Base-by-base conservation (phyloP, 2,329 filamentous ascomycete species). In the Leptographium flavum region DNA sequence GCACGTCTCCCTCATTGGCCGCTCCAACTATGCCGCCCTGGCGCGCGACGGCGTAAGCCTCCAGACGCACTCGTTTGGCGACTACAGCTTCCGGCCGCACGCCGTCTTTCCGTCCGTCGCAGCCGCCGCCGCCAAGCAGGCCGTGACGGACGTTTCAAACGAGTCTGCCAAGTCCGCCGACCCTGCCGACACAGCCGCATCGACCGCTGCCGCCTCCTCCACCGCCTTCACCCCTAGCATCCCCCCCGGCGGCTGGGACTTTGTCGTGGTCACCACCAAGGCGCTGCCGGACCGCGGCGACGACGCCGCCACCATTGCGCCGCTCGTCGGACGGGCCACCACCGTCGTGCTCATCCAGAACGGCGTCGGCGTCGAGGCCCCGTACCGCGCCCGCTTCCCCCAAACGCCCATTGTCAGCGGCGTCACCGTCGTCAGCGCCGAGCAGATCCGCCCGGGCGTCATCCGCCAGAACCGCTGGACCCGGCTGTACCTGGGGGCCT, bases 401-500 rank as follows among this genome's bases (percentile, higher is more conserved):
- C 39, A 56, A 3, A 73, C 70, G 2, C 68, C 73, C 2, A 74
- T 86, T 39, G 62, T 84, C 47, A 81, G 74, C 53, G 81, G 76
- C 22, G 81, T 85, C 27, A 85, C 81, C 2, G 70, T 84, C 49
- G 70, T 81, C 28, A 81, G 75, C 51, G 81, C 78, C 15, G 81
- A 79, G 51, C 81, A 85, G 60, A 72, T 70, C 6, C 61, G 63
- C 3, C 76, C 71, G 22, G 81, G 81, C 5, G 63, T 72, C 0
- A 73, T 86, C 46, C 68, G 73, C 39, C 81, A 86, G 61, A 83
- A 84, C 58, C 71, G 80, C 33, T 86, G 81, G 81, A 86, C 81
- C 38, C 65, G 81, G 35, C 79, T 84, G 48, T 81, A 78, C 55
- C 69, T 83, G 43, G 81, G 81, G 0, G 76, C 80, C 13, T 84